Conservation (phyloP, 2,329 filamentous ascomycete species). For the Cryphonectria parasitica region DNA sequence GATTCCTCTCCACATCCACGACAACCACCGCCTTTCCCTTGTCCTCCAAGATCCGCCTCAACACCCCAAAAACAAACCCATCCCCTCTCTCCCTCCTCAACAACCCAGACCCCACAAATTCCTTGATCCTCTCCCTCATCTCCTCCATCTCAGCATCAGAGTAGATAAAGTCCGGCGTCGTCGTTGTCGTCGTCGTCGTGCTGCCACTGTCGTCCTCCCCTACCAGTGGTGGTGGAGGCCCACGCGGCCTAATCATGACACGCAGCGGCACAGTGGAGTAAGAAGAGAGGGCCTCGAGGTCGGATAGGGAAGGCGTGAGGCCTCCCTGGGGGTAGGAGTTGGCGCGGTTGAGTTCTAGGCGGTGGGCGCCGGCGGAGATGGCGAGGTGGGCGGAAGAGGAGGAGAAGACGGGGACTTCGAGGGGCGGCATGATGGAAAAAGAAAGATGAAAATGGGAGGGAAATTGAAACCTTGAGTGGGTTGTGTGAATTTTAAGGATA, state of each 20-base stretch:
- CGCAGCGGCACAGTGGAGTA: conserved; percentile 46
- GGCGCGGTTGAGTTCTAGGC: conserved; percentile 58
- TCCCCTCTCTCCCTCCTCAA: conserved; percentile 50
- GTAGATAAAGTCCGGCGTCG: conserved; percentile 54
- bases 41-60: conserved; percentile 33
- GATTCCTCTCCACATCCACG: conserved; percentile 48
- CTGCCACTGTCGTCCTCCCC: conserved; percentile 12
- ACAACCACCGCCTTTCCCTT: conserved; percentile 22
- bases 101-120: conserved; percentile 43
- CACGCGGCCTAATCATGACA: conserved; percentile 60
- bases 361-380: conserved; percentile 44
- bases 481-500: not conserved
- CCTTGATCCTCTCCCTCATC: conserved; percentile 48
- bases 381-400: conserved; percentile 45
- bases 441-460: not conserved
- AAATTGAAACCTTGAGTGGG: not conserved
- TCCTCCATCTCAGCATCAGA: conserved; percentile 44
- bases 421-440: conserved; percentile 26
- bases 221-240: conserved; percentile 34
- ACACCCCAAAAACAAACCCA: conserved; percentile 60
- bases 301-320: conserved; percentile 50
- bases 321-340: conserved; percentile 56
- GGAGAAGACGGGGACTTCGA: conserved; percentile 61
- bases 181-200: not conserved
- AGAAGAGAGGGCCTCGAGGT: conserved; percentile 41